Percentiles rank a stretch among this genome's conserved stretches.
phyloP scores from a whole-genome alignment of 257 asterid genomes.

The Penstemon eatonii region DNA sequence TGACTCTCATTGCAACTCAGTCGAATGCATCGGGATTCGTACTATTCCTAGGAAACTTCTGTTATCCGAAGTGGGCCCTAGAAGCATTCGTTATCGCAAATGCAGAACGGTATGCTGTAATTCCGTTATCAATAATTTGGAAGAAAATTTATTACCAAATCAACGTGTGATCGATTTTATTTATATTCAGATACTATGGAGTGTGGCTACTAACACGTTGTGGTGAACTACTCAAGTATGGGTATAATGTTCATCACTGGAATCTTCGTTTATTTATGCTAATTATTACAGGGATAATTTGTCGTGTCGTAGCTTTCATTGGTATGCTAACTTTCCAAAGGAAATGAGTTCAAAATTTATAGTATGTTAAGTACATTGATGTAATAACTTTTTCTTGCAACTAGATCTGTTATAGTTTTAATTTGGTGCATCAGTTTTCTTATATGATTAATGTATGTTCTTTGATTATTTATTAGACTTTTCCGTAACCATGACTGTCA shows the following conservation, averaged over 20 bases:
- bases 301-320: constrained; percentile 67
- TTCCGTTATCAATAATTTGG: neutral
- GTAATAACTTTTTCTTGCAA: no score
- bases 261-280: constrained; percentile 57
- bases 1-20: constrained; percentile 83
- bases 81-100: constrained; percentile 88
- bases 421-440: no score
- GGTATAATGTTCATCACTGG: constrained; percentile 70
- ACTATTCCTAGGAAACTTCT: constrained; percentile 49
- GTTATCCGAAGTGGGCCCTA: constrained; percentile 92
- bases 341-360: constrained; percentile 41
- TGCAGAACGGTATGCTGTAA: constrained; percentile 58
- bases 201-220: constrained; percentile 96
- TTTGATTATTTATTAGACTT: no score
- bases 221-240: constrained; percentile 55
- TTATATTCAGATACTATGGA: constrained; percentile 62
- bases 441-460: no score
- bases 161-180: no score
- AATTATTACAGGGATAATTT: constrained; percentile 53
- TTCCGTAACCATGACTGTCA: no score
- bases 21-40: constrained; percentile 41
- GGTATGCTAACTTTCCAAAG: constrained; percentile 75
- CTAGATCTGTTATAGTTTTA: no score
- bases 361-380: no score
- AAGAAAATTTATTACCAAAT: no score